Evolutionary conservation across 2,329 filamentous ascomycete genomes (phyloP).

Genomic region (Diaporthe eres): DNA sequence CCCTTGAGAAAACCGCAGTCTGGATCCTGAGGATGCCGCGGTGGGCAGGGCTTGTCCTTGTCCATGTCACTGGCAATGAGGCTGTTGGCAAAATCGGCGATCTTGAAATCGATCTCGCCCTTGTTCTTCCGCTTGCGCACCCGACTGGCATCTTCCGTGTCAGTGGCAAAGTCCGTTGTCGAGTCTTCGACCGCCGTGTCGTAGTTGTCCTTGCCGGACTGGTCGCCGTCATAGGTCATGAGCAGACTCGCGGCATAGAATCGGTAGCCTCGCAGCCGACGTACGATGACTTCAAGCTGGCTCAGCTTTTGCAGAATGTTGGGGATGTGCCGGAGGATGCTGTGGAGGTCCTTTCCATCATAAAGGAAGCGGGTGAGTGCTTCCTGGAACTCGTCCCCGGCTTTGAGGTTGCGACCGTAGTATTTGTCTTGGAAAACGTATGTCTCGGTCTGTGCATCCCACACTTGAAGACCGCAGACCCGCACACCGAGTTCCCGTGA

Average conservation of each 20-base stretch:
- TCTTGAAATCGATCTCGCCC: constrained; percentile 88
- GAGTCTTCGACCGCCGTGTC: constrained; percentile 69
- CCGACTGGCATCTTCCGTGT: constrained; percentile 63
- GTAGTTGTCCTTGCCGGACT: constrained; percentile 63
- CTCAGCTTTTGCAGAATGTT: constrained; percentile 87
- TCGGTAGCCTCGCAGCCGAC: constrained; percentile 84
- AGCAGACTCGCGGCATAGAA: constrained; percentile 96
- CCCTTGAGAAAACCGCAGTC: constrained; percentile 93
- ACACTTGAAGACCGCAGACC: constrained; percentile 95
- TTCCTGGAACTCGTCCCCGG: constrained; percentile 88
- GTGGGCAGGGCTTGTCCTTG: constrained; percentile 78
- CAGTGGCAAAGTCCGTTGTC: constrained; percentile 70
- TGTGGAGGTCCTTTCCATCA: constrained; percentile 85
- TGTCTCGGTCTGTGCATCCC: constrained; percentile 85
- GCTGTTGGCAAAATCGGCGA: constrained; percentile 98
- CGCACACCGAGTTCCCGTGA: constrained; percentile 92
- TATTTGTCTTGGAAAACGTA: constrained; percentile 99
- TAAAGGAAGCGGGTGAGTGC: constrained; percentile 92
- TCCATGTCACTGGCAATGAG: constrained; percentile 87
- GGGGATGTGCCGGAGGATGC: constrained; percentile 89
- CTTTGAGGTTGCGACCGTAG: constrained; percentile 89
- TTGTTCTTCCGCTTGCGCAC: constrained; percentile 64
- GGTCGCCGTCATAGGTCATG: constrained; percentile 95
- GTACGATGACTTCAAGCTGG: constrained; percentile 86
- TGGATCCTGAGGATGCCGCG: constrained; percentile 82